A percentile compares a stretch with the other conserved stretches of the same genome.
phyloP scores from a whole-genome alignment of 768 basidiomycete species.

The Tricholoma terreum region DNA sequence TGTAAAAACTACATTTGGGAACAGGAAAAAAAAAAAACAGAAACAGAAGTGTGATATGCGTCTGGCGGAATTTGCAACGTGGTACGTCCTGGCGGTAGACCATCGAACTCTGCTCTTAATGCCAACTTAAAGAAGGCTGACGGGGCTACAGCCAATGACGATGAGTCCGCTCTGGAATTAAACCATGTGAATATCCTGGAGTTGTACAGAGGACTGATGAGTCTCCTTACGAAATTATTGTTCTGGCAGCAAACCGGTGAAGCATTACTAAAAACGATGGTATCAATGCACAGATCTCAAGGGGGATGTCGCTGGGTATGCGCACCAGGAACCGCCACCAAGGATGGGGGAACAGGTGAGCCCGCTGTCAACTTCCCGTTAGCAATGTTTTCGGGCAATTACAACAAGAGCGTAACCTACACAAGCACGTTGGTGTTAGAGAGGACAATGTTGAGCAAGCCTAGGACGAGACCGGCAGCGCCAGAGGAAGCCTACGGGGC shows the following conservation, averaged over 20 bases:
- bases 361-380: slow-evolving; percentile 19
- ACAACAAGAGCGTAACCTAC: slow-evolving; percentile 13
- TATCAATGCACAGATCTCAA: background rate
- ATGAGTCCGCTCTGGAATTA: slow-evolving; percentile 31
- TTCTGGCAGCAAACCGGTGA: slow-evolving; percentile 37
- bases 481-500: slow-evolving; percentile 14
- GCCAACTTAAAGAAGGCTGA: slow-evolving; percentile 29
- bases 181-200: background rate
- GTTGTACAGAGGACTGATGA: background rate
- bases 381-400: background rate
- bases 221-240: slow-evolving; percentile 32
- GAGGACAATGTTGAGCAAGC: slow-evolving; percentile 31
- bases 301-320: too few species aligned
- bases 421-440: slow-evolving; percentile 22
- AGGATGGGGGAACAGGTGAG: slow-evolving; percentile 29
- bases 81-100: too few species aligned
- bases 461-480: slow-evolving; percentile 19
- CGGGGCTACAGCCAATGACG: slow-evolving; percentile 34
- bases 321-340: slow-evolving; percentile 23
- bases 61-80: too few species aligned
- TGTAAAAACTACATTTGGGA: too few species aligned
- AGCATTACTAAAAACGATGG: slow-evolving; percentile 14
- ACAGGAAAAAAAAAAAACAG: too few species aligned
- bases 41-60: too few species aligned
- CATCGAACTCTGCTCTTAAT: too few species aligned